phyloP scores from a whole-genome alignment of 2,329 filamentous ascomycete species.

The Sporothrix pallida region DNA sequence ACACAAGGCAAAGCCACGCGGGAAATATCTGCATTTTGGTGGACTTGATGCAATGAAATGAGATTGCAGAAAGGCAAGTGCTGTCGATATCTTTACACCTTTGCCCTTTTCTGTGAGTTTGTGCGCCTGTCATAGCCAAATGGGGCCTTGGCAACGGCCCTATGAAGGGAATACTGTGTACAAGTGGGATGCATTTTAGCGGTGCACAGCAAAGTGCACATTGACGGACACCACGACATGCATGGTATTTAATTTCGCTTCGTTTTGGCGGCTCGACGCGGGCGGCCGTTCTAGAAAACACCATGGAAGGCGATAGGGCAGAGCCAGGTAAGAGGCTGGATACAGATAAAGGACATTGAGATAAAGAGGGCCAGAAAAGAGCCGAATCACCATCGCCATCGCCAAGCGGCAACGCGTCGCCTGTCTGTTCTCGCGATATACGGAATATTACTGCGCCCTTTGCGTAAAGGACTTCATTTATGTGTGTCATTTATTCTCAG shows the following conservation, averaged over 20 bases:
- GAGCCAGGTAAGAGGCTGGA: neutral
- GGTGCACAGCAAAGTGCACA: too few species aligned
- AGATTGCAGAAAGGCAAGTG: neutral
- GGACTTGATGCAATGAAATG: neutral
- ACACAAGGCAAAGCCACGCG: neutral
- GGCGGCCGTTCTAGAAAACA: slow-evolving; percentile 5
- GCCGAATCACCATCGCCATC: neutral
- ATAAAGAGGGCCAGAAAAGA: neutral
- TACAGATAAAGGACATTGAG: neutral
- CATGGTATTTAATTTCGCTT: slow-evolving; percentile 13
- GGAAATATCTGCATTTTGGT: neutral
- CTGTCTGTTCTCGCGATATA: slow-evolving; percentile 9
- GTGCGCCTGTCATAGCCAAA: neutral
- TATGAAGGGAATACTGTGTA: neutral
- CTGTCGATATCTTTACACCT: neutral
- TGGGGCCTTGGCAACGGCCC: slow-evolving; percentile 1
- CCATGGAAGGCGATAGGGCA: slow-evolving; percentile 8
- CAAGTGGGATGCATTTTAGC: neutral
- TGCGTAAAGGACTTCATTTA: too few species aligned
- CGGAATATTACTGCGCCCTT: too few species aligned
- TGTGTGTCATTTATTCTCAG: slow-evolving; percentile 11
- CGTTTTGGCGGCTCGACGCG: neutral
- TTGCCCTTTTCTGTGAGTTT: too few species aligned
- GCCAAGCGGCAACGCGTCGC: neutral
- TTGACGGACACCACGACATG: neutral